A percentile compares a stretch with the other conserved stretches of the same genome.
Evolutionary conservation across 495 filamentous ascomycete genomes (phyloP).

Genomic region (Chaetomium tenue): DNA sequence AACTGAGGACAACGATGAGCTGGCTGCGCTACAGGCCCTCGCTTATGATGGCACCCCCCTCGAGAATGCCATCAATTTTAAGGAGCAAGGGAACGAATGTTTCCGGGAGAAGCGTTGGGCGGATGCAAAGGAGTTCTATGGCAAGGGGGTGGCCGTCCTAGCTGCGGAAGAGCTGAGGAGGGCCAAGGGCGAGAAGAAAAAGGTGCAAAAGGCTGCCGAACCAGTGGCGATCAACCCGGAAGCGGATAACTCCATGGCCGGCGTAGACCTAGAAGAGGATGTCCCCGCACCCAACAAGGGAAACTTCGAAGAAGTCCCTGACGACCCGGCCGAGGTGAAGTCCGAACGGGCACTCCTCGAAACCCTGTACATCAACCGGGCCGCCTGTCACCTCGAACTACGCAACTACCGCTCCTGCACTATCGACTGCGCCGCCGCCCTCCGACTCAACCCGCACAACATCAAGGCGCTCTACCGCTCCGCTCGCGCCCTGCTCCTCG

Average conservation of each 20-base stretch:
- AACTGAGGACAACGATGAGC: conserved; percentile 62
- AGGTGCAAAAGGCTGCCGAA: conserved; percentile 34
- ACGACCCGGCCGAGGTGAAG: conserved; percentile 50
- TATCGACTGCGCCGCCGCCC: conserved; percentile 74
- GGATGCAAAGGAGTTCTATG: conserved; percentile 90
- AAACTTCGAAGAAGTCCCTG: conserved; percentile 38
- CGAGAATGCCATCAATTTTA: conserved; percentile 76
- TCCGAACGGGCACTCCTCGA: conserved; percentile 64
- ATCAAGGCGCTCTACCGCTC: conserved; percentile 89
- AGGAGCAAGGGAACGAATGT: conserved; percentile 86
- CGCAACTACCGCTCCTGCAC: conserved; percentile 80
- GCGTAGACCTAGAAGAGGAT: conserved; percentile 27
- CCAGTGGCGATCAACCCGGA: conserved; percentile 37
- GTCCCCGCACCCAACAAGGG: conserved; percentile 24
- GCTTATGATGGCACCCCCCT: conserved; percentile 86
- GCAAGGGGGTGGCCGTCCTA: conserved; percentile 72
- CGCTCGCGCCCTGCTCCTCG: conserved; percentile 66
- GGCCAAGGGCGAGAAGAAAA: conserved; percentile 21
- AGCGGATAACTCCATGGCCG: conserved; percentile 26
- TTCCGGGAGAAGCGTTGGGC: conserved; percentile 70
- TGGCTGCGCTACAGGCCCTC: conserved; percentile 84
- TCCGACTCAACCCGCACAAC: conserved; percentile 73
- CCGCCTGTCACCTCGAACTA: conserved; percentile 72
- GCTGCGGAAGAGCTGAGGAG: conserved; percentile 54
- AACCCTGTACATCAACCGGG: conserved; percentile 77